Conservation (phyloP, 768 basidiomycete species). For the Hemileccinum impolitum region DNA sequence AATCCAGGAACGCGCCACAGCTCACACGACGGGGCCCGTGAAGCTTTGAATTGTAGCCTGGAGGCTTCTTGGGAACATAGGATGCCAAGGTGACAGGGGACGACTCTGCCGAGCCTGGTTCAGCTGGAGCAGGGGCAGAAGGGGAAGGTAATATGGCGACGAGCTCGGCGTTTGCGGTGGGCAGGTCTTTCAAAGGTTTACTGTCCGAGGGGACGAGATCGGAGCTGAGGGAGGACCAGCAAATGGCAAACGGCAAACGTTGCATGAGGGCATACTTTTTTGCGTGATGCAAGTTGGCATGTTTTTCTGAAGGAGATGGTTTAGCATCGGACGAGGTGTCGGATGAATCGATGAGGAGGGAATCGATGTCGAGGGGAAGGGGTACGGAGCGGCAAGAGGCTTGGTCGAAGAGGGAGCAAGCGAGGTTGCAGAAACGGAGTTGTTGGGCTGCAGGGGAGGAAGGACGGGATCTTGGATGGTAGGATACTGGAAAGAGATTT, state of each 20-base stretch:
- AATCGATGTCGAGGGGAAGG: conserved; percentile 44
- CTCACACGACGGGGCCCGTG: conserved; percentile 54
- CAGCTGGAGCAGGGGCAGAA: conserved; percentile 32
- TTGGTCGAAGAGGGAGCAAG: conserved; percentile 68
- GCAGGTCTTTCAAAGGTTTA: conserved; percentile 45
- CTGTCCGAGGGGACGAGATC: conserved; percentile 37
- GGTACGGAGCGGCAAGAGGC: conserved; percentile 49
- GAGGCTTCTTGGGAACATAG: conserved; percentile 46
- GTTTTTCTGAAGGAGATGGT: conserved; percentile 24
- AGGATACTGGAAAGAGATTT: conserved; percentile 65
- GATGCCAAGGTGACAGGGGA: conserved; percentile 51
- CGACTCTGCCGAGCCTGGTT: conserved; percentile 22
- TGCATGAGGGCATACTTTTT: conserved; percentile 77
- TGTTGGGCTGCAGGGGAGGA: conserved; percentile 67
- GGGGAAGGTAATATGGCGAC: conserved; percentile 69
- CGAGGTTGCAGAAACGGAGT: conserved; percentile 70
- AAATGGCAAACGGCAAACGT: conserved; percentile 70
- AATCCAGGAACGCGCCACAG: conserved; percentile 72
- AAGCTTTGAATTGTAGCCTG: conserved; percentile 39
- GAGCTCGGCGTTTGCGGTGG: conserved; percentile 70
- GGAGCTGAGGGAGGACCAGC: conserved; percentile 72
- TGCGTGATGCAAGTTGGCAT: conserved; percentile 25
- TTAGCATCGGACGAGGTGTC: conserved; percentile 24
- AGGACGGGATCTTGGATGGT: conserved; percentile 59
- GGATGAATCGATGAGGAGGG: conserved; percentile 36